A percentile compares a stretch with the other conserved stretches of the same genome.
phyloP scores from a whole-genome alignment of 441 rosid genomes.

The Erodium trifolium region DNA sequence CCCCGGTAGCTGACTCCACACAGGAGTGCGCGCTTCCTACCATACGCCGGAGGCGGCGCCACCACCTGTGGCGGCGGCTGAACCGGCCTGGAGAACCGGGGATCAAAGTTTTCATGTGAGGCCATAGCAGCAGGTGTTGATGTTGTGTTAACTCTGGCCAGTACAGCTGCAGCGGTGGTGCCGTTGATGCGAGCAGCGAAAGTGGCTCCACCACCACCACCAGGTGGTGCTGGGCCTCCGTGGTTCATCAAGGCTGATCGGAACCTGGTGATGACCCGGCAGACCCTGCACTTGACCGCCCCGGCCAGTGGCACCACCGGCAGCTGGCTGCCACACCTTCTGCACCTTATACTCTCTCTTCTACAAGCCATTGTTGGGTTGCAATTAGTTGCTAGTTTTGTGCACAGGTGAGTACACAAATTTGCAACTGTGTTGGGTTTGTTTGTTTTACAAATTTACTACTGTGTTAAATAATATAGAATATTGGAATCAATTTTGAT shows the following conservation, averaged over 20 bases:
- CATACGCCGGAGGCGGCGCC: slow-evolving; percentile 35
- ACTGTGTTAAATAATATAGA: background rate
- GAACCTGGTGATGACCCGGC: slow-evolving; percentile 37
- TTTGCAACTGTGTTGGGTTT: background rate
- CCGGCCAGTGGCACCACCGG: slow-evolving; percentile 32
- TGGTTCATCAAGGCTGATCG: slow-evolving; percentile 24
- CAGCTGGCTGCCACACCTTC: slow-evolving; percentile 41
- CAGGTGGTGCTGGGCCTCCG: background rate
- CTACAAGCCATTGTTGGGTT: slow-evolving; percentile 28
- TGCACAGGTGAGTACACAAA: no score
- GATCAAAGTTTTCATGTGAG: background rate
- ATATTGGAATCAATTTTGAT: background rate
- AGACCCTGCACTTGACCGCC: slow-evolving; percentile 36
- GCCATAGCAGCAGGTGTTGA: background rate
- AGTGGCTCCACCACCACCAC: slow-evolving; percentile 10
- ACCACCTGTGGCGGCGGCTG: slow-evolving; percentile 11
- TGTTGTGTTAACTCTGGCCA: background rate
- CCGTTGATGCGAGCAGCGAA: slow-evolving; percentile 6
- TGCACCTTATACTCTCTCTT: slow-evolving; percentile 34
- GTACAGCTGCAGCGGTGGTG: slow-evolving; percentile 5
- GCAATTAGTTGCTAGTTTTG: no score
- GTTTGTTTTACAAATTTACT: background rate
- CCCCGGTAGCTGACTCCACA: slow-evolving; percentile 59
- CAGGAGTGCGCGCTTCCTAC: slow-evolving; percentile 63
- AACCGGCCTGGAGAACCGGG: background rate